phyloP scores from a whole-genome alignment of 176 grass and related monocot species.

The Guadua angustifolia region DNA sequence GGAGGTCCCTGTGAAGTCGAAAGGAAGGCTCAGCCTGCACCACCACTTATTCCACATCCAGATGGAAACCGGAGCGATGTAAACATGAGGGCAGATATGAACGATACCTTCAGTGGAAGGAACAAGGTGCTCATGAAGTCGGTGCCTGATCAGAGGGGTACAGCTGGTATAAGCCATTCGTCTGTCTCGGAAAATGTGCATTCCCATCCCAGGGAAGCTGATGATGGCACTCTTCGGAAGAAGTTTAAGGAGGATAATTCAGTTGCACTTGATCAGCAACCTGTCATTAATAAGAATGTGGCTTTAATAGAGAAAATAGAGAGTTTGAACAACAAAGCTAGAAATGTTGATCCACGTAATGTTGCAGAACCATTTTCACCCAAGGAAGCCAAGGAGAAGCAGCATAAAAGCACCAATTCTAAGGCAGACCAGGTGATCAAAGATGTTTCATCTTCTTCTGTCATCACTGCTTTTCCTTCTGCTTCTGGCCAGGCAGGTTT shows the following conservation, averaged over 20 bases:
- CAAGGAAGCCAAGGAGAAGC: conserved; percentile 56
- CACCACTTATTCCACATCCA: conserved; percentile 56
- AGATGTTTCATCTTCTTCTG: conserved; percentile 36
- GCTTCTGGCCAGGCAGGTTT: conserved; percentile 24
- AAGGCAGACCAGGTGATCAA: conserved; percentile 48
- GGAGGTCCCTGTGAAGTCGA: conserved; percentile 47
- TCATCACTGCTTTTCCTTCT: conserved; percentile 24
- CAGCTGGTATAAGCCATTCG: conserved; percentile 22
- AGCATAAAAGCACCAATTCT: conserved; percentile 37
- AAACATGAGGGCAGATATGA: conserved; percentile 44
- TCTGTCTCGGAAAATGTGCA: conserved; percentile 42
- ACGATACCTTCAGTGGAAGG: conserved; percentile 41
- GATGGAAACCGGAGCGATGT: conserved; percentile 34
- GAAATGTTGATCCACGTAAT: conserved; percentile 60
- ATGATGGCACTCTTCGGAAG: conserved; percentile 50
- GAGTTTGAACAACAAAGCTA: conserved; percentile 84
- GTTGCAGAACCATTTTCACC: conserved; percentile 43
- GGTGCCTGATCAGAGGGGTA: conserved; percentile 37
- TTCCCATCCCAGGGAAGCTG: conserved; percentile 39
- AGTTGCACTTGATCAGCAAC: conserved; percentile 49
- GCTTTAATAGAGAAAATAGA: conserved; percentile 94
- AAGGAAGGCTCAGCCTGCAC: conserved; percentile 57
- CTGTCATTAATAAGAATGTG: conserved; percentile 68
- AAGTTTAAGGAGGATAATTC: conserved; percentile 49
- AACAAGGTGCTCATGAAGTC: conserved; percentile 48